A percentile compares a stretch with the other conserved stretches of the same genome.
These are phyloP conservation scores for Pythium sukuiense DNA, from an alignment of 352 stramenopile genomes.

Conservation along the genomic window DNA sequence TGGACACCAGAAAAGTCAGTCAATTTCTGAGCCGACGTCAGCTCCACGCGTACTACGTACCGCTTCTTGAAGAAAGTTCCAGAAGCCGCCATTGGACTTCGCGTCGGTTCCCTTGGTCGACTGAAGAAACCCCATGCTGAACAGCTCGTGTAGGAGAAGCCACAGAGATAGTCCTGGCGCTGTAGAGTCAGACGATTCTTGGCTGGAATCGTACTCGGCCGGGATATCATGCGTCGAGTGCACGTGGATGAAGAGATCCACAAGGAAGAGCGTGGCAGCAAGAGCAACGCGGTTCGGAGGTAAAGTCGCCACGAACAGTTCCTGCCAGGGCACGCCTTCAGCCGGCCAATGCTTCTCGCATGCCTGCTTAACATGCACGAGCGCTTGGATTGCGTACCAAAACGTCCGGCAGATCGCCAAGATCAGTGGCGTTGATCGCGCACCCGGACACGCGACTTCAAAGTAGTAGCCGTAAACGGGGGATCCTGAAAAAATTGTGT, in stretches of 20 bases:
- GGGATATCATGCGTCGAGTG: constrained; percentile 55
- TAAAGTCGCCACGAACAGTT: constrained; percentile 22
- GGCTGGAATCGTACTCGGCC: background rate
- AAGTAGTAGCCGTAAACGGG: constrained; percentile 74
- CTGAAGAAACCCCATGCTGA: constrained; percentile 19
- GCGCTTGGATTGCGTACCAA: constrained; percentile 54
- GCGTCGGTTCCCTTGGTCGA: constrained; percentile 17
- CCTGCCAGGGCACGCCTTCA: constrained; percentile 6
- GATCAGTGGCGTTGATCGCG: constrained; percentile 57
- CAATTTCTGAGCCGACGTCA: background rate
- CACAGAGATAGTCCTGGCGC: constrained; percentile 62
- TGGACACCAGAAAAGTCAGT: constrained; percentile 2
- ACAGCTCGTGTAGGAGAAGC: constrained; percentile 49
- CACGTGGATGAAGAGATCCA: constrained; percentile 72
- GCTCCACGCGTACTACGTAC: constrained; percentile 15
- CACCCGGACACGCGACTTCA: constrained; percentile 46
- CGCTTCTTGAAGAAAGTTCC: constrained; percentile 55
- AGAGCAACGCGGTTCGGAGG: constrained; percentile 48
- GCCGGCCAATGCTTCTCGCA: constrained; percentile 11
- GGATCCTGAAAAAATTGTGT: constrained; percentile 48
- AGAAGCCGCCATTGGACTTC: constrained; percentile 37
- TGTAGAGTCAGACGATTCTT: background rate
- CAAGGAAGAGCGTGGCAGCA: constrained; percentile 62
- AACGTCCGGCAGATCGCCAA: constrained; percentile 53
- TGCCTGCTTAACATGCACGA: constrained; percentile 35